Conservation (phyloP, 176 grass and related monocot species). For the Otatea glauca region DNA sequence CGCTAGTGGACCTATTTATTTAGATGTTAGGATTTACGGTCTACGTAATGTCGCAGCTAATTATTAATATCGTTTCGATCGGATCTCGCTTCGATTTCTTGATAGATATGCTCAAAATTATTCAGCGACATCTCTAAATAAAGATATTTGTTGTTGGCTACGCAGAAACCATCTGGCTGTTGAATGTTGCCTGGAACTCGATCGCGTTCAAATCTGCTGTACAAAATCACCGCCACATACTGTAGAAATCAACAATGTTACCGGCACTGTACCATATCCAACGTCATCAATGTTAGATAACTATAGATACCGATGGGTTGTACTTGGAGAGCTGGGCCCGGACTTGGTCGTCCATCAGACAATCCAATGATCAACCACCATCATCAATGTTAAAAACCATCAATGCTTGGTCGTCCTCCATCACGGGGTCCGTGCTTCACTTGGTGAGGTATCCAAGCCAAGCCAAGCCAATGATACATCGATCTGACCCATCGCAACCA, state of each 20-base stretch:
- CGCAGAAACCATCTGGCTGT: not conserved
- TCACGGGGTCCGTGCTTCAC: constrained; percentile 31
- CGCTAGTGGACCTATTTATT: not conserved
- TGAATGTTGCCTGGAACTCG: not conserved
- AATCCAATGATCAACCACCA: too few species aligned
- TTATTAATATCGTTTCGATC: not conserved
- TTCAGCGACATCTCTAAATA: not conserved
- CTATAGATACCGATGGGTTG: not conserved
- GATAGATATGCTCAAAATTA: not conserved
- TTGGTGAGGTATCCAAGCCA: constrained; percentile 24
- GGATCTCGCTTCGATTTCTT: not conserved
- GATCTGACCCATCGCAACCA: constrained; percentile 16
- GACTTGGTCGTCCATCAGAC: constrained; percentile 34
- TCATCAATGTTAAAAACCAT: too few species aligned
- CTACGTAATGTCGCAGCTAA: not conserved
- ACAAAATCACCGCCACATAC: not conserved
- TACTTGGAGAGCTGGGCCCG: constrained; percentile 4
- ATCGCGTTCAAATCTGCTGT: too few species aligned
- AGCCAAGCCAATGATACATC: constrained; percentile 15
- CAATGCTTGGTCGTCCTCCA: constrained; percentile 8
- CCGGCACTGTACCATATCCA: not conserved
- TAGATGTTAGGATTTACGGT: not conserved
- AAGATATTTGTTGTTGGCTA: not conserved
- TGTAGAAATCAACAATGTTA: not conserved
- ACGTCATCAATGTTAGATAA: not conserved